A percentile compares a stretch with the other conserved stretches of the same genome.
Evolutionary conservation across 1,139 yeast species (phyloP).

Genomic region (Sugiyamaella xylanicola): DNA sequence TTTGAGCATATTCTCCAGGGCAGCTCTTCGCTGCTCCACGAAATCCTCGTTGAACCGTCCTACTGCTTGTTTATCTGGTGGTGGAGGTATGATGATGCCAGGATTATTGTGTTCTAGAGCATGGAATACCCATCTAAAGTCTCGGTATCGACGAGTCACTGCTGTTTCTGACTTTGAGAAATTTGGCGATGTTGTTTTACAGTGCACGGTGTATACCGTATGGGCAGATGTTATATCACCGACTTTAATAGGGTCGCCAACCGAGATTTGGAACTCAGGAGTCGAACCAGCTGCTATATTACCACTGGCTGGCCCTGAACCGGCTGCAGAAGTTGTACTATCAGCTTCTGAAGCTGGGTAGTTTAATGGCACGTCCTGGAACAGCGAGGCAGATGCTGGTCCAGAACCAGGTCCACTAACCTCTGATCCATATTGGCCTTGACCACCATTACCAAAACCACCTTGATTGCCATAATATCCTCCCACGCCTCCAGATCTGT

Average conservation of each 20-base stretch:
- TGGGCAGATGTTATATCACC: constrained; percentile 90
- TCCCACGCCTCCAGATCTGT: constrained; percentile 5
- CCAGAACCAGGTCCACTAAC: not conserved
- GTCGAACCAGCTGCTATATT: not conserved
- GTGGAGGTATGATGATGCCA: constrained; percentile 92
- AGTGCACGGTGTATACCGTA: constrained; percentile 78
- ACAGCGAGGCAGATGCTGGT: constrained; percentile 10
- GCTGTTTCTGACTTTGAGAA: constrained; percentile 46
- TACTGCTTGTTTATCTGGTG: constrained; percentile 92
- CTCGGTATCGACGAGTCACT: constrained; percentile 78
- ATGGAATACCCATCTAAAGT: constrained; percentile 85
- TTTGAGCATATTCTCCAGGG: constrained; percentile 83
- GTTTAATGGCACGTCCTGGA: constrained; percentile 26
- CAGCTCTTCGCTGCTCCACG: constrained; percentile 79
- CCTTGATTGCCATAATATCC: not conserved
- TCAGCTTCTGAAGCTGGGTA: constrained; percentile 11
- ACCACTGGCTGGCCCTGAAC: not conserved
- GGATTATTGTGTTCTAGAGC: constrained; percentile 86
- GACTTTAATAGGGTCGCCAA: constrained; percentile 89
- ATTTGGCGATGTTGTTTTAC: constrained; percentile 52
- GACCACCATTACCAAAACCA: not conserved
- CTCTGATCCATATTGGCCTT: not conserved
- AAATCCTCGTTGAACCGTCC: constrained; percentile 88
- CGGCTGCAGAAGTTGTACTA: not conserved
- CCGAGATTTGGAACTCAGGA: constrained; percentile 56